Evolutionary conservation across 2,329 filamentous ascomycete species (phyloP).

Genomic region (Zasmidium cellare): DNA sequence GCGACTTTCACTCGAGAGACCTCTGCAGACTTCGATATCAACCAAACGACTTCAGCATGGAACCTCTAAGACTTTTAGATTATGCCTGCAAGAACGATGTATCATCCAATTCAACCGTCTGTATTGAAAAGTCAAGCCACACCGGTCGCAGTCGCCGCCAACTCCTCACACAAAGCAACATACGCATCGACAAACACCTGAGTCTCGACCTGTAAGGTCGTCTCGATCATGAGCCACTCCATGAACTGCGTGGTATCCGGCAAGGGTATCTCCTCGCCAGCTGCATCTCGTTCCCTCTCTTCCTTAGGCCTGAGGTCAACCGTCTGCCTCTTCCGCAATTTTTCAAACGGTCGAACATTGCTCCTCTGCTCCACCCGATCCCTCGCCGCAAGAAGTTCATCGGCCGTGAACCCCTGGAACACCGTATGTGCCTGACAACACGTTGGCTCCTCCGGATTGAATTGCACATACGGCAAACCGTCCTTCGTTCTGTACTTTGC

Average conservation of each 20-base stretch:
- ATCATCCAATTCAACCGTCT: no score
- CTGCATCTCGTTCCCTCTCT: background rate
- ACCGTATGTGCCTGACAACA: constrained; percentile 21
- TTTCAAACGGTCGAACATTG: constrained; percentile 17
- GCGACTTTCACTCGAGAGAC: background rate
- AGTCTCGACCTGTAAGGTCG: constrained; percentile 17
- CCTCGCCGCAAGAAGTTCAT: constrained; percentile 15
- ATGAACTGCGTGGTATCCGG: constrained; percentile 10
- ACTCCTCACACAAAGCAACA: constrained; percentile 22
- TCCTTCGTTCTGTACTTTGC: constrained; percentile 6
- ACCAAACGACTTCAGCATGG: background rate
- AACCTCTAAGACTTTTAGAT: no score
- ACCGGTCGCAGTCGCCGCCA: background rate
- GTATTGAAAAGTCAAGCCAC: background rate
- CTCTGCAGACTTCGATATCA: background rate
- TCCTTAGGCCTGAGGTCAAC: constrained; percentile 13
- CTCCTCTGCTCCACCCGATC: constrained; percentile 19
- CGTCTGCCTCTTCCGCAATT: constrained; percentile 15
- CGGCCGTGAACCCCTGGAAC: constrained; percentile 19
- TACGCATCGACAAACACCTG: constrained; percentile 24
- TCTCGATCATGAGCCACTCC: constrained; percentile 23
- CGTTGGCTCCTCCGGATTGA: constrained; percentile 13
- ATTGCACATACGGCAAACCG: constrained; percentile 14
- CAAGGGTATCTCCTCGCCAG: background rate
- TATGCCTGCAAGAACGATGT: no score